Conservation (phyloP, 2,329 filamentous ascomycete genomes). For the Diplodia mutila region DNA sequence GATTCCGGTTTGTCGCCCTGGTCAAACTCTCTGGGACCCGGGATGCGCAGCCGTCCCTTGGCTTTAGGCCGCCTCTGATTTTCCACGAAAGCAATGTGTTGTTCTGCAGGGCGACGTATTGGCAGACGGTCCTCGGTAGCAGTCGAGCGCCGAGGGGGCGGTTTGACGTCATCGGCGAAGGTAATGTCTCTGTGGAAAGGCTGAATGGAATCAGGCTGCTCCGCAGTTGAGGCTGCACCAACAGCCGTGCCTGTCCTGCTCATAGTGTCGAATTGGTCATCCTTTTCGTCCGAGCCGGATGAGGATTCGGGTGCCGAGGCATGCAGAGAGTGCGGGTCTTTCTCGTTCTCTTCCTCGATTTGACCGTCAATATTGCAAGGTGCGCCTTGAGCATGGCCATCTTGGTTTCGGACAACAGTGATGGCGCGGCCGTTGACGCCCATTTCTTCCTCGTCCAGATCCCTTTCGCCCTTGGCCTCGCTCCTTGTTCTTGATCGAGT, state of each 20-base stretch:
- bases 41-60: constrained; percentile 79
- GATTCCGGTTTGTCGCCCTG: constrained; percentile 72
- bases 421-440: constrained; percentile 71
- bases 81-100: constrained; percentile 87
- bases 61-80: constrained; percentile 76
- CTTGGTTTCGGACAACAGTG: constrained; percentile 64
- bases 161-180: constrained; percentile 69
- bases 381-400: constrained; percentile 53
- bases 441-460: constrained; percentile 55
- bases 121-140: constrained; percentile 56
- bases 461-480: constrained; percentile 49
- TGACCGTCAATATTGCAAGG: constrained; percentile 55
- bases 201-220: constrained; percentile 26
- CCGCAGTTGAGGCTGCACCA: background rate
- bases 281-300: constrained; percentile 50
- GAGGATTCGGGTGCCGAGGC: constrained; percentile 39
- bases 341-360: constrained; percentile 54
- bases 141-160: constrained; percentile 60
- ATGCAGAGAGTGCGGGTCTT: background rate
- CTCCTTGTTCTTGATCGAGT: constrained; percentile 61
- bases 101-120: constrained; percentile 63
- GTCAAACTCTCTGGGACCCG: constrained; percentile 88
- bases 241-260: background rate
- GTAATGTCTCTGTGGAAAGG: constrained; percentile 59
- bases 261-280: constrained; percentile 1